Base-by-base conservation (phyloP, 352 stramenopile genomes). In the Phytophthora crassamura region DNA sequence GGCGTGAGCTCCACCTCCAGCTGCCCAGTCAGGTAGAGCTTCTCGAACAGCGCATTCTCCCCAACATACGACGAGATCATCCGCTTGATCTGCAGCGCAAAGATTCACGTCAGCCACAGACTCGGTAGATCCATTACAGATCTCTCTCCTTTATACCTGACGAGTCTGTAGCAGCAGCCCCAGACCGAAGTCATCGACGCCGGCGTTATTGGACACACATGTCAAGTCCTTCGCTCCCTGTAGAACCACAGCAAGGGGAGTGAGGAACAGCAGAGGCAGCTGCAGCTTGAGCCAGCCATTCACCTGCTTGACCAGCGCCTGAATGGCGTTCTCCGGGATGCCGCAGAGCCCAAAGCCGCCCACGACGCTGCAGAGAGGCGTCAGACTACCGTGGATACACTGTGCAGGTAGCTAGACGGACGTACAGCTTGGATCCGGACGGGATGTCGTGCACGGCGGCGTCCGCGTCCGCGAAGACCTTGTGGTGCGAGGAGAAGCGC, bases 41-140 rank as follows among this genome's bases (percentile, higher is more conserved):
- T 89, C 67, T 98, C 93, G 59, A 98, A 98, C 8, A 97, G 63
- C 47, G 97, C 97, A 68, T 99, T 99, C 73, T 99, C 96, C 22
- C 96, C 97, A 4, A 99, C 96, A 73, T 99, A 99, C 12, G 82
- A 97, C 50, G 88, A 97, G 46, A 99, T 98, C 90, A 99, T 98
- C 41, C 93, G 82, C 72, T 98, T 98, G 38, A 99, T 97, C 84
- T 92, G 25, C 6, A 58, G 8, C 11, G 39, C 47, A 52, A 3
- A 43, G 22, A 1, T 3, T 25, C 22, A 25, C 22, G 22, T 25
- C 22, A 25, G 22, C 52, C 12, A 42, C 18, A 25, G 16, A 16
- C 4, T 40, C 4, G n/a, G 22, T 25, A 25, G 22, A 25, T 25
- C 22, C 22, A 25, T 25, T 25, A 25, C 22, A 25, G 22, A 25